A percentile compares a stretch with the other conserved stretches of the same genome.
These are phyloP conservation scores for Maudiozyma serrabonitensis DNA, from an alignment of 805 yeast species.

Conservation along the genomic window DNA sequence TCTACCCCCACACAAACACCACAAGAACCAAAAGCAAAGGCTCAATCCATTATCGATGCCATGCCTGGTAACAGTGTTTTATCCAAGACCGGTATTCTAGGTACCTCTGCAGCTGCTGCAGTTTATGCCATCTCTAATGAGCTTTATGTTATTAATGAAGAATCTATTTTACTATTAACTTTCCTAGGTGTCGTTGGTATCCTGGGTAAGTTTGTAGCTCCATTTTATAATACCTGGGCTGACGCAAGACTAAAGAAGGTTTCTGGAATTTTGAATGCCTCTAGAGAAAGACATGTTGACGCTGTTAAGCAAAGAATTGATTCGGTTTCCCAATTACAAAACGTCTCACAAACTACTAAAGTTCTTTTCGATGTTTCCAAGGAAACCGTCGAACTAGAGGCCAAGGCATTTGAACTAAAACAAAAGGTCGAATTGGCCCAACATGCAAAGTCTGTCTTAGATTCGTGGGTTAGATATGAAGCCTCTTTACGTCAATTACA, in stretches of 20 bases:
- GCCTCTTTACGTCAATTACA: conserved; percentile 91
- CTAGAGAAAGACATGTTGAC: conserved; percentile 81
- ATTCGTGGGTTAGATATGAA: conserved; percentile 98
- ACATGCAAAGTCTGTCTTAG: conserved; percentile 92
- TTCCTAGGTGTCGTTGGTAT: conserved; percentile 70
- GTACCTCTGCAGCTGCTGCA: conserved; percentile 91
- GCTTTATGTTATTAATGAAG: conserved; percentile 88
- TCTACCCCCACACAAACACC: conserved; percentile 57
- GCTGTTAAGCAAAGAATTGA: conserved; percentile 91
- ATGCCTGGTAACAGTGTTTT: conserved; percentile 83
- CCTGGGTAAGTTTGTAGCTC: conserved; percentile 81
- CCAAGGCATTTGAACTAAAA: conserved; percentile 85
- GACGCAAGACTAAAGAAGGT: conserved; percentile 75
- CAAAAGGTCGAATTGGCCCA: conserved; percentile 79
- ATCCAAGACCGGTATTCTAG: conserved; percentile 90
- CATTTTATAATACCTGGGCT: conserved; percentile 92
- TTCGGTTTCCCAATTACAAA: conserved; percentile 79
- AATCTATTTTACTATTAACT: conserved; percentile 73
- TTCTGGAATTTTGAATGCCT: conserved; percentile 69
- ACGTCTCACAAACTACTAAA: conserved; percentile 85
- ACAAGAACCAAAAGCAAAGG: conserved; percentile 88
- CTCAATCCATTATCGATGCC: conserved; percentile 79
- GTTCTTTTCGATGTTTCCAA: conserved; percentile 87
- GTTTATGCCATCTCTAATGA: conserved; percentile 90
- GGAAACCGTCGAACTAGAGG: conserved; percentile 94